Percentiles rank a stretch among this genome's conserved stretches.
phyloP scores from a whole-genome alignment of 805 yeast genomes.

The Metschnikowia lunata region DNA sequence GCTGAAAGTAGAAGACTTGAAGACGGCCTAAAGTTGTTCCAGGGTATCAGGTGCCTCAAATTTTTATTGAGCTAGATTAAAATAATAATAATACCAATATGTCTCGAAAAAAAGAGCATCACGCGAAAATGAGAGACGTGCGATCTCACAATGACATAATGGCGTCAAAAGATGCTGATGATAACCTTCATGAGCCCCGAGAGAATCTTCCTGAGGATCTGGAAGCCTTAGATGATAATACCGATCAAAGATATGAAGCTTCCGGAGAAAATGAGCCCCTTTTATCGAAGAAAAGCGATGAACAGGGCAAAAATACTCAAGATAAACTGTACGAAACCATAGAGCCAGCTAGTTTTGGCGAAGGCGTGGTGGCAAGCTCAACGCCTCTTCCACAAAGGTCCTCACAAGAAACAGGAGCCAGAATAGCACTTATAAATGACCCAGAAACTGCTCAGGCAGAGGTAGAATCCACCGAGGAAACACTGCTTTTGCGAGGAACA shows the following conservation, averaged over 20 bases:
- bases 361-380: slow-evolving; percentile 2
- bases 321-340: neutral
- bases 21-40: no score
- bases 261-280: no score
- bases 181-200: neutral
- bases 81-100: no score
- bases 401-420: neutral
- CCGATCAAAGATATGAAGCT: neutral
- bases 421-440: neutral
- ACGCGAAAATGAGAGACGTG: no score
- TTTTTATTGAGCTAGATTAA: no score
- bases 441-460: neutral
- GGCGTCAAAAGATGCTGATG: no score
- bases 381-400: neutral
- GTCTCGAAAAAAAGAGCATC: no score
- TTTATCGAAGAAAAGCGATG: no score
- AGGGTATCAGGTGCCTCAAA: no score
- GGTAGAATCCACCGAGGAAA: neutral
- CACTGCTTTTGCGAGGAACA: slow-evolving; percentile 3
- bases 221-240: neutral
- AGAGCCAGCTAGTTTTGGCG: neutral
- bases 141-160: no score
- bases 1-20: no score
- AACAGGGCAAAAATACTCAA: no score
- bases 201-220: neutral